Base-by-base conservation (phyloP, 768 basidiomycete genomes). In the Rhizopogon sp. region DNA sequence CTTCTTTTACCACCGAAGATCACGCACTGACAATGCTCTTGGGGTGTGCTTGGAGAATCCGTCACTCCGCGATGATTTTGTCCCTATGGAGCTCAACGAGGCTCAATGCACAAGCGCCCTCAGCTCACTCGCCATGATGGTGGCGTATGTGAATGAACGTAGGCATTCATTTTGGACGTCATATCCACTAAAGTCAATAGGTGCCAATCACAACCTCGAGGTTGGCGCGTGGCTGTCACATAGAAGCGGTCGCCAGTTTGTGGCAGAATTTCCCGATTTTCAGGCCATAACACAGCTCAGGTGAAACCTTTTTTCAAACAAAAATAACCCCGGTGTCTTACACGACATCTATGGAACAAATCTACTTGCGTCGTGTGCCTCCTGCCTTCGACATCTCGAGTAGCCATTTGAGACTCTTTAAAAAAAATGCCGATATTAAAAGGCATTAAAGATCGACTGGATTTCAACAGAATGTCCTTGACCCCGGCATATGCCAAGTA, bases 1-100 rank as follows among this genome's bases (percentile, higher is more conserved):
- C 47, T 49, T 39, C 47, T 49, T 42, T 49, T 49, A 25, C 47
- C 35, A 49, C 47, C 47, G 47, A 37, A 49, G 39, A 49, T 49
- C 47, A 49, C 47, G 47, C 47, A 37, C 47, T 49, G 35, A 49
- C 47, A 49, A 49, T 16, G 47, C 20, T 20, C 16, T 22, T 49
- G 35, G 20, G 14, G 47, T 37, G 47, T 37, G 47, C 20, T 49
- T 49, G 47, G 47, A 49, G 47, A 49, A 49, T 49, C 47, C 47
- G 14, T 49, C 47, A 49, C 47, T 49, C 47, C 47, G 47, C 47
- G 47, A 49, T 35, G 47, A 37, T 49, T 22, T 49, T 37, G 10
- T 37, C 35, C 35, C 47, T 49, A 49, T 49, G 35, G 47, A 22
- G 47, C 47, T 25, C 47, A 49, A 49, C 20, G 47, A 49, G 47